A percentile compares a stretch with the other conserved stretches of the same genome.
These are phyloP conservation scores for Diplodia scrobiculata DNA, from an alignment of 2,329 filamentous ascomycete genomes.

Conservation along the genomic window DNA sequence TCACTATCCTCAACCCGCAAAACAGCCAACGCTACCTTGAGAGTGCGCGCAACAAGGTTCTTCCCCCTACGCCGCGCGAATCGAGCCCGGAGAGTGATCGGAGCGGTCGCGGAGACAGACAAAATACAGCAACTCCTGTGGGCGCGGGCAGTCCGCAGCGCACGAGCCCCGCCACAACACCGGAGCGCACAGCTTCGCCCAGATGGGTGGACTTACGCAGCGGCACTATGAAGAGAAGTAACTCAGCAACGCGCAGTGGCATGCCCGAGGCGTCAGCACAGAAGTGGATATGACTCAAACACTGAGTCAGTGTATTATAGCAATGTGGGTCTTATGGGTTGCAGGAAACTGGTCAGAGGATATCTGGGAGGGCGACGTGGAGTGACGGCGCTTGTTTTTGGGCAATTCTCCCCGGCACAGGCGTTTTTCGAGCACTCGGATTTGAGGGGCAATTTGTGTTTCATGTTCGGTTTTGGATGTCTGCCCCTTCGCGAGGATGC, in stretches of 20 bases:
- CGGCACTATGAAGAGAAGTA: slow-evolving; percentile 17
- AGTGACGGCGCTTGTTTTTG: slow-evolving; percentile 12
- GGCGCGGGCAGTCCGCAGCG: neutral
- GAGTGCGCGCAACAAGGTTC: slow-evolving; percentile 41
- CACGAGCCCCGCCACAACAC: neutral
- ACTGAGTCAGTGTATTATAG: slow-evolving; percentile 11
- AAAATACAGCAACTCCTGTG: neutral
- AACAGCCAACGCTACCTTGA: slow-evolving; percentile 39
- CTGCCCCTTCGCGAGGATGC: neutral
- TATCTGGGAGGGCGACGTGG: neutral
- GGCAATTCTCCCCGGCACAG: slow-evolving; percentile 6
- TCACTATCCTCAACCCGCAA: slow-evolving; percentile 33
- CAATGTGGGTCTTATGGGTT: slow-evolving; percentile 9
- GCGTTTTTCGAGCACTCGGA: slow-evolving; percentile 14
- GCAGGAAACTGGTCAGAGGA: neutral
- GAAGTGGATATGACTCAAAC: slow-evolving; percentile 14
- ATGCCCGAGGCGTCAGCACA: neutral
- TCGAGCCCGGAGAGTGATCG: neutral
- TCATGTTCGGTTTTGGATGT: slow-evolving; percentile 18
- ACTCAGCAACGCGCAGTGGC: slow-evolving; percentile 7
- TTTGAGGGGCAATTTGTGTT: slow-evolving; percentile 18
- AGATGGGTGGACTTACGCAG: slow-evolving; percentile 20
- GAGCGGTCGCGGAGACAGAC: neutral
- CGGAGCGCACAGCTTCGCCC: slow-evolving; percentile 20
- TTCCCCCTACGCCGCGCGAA: slow-evolving; percentile 38